Evolutionary conservation across 1,284 basidiomycete genomes (phyloP).

Genomic region (Chalciporus sp.): DNA sequence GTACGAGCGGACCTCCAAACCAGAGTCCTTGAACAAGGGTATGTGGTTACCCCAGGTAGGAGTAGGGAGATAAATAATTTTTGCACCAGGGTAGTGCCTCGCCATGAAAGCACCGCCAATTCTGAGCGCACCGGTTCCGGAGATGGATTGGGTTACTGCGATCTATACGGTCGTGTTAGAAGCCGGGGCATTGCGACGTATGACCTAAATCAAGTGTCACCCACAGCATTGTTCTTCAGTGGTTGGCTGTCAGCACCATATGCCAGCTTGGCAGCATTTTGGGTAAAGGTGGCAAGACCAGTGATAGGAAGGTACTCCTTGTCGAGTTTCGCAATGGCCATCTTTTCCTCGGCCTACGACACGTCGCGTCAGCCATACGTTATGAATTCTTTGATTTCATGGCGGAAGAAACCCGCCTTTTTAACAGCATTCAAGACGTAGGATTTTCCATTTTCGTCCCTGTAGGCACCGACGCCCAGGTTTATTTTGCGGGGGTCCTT

Average conservation of each 20-base stretch:
- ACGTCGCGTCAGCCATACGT: conserved; percentile 7
- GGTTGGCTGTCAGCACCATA: conserved; percentile 86
- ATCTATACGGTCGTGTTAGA: conserved; percentile 50
- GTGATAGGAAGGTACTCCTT: conserved; percentile 99
- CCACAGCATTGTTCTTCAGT: conserved; percentile 74
- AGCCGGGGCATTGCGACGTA: not conserved
- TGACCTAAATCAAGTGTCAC: conserved; percentile 33
- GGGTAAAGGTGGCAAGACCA: conserved; percentile 86
- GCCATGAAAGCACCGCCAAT: conserved; percentile 95
- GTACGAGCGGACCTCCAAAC: conserved; percentile 91
- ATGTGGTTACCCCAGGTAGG: conserved; percentile 99
- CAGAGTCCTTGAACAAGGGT: conserved; percentile 85
- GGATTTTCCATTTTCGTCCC: conserved; percentile 94
- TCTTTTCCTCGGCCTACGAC: conserved; percentile 76
- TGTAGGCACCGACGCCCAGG: conserved; percentile 93
- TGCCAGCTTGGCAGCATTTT: conserved; percentile 88
- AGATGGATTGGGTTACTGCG: conserved; percentile 94
- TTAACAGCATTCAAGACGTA: conserved; percentile 92
- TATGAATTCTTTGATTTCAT: not conserved
- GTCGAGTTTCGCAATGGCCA: conserved; percentile 76
- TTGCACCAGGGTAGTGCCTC: conserved; percentile 86
- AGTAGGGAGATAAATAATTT: conserved; percentile 90
- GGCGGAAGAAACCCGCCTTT: conserved; percentile 53
- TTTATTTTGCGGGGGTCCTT: conserved; percentile 93
- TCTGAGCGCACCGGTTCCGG: conserved; percentile 96